A percentile compares a stretch with the other conserved stretches of the same genome.
phyloP scores from a whole-genome alignment of 768 basidiomycete genomes.

The Candolleomyces aberdarensis region DNA sequence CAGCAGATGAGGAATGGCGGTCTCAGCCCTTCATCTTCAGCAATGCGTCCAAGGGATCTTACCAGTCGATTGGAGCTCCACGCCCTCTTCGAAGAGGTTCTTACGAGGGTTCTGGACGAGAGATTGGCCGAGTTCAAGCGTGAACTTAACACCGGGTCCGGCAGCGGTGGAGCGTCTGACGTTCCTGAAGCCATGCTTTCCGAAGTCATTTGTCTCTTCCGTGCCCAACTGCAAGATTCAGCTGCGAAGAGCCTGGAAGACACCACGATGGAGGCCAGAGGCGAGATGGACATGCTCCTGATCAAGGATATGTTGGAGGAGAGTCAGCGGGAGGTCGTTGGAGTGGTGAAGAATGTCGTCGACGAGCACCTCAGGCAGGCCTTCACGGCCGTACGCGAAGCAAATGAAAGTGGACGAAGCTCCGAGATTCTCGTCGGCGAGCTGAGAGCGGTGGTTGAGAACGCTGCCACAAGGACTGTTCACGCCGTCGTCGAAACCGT shows the following conservation, averaged over 20 bases:
- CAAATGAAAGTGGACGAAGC: neutral
- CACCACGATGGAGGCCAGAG: constrained; percentile 66
- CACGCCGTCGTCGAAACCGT: constrained; percentile 61
- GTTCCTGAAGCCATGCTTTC: constrained; percentile 60
- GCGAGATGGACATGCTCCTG: constrained; percentile 76
- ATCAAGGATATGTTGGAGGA: constrained; percentile 69
- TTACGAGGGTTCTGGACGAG: constrained; percentile 66
- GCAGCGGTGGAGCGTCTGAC: constrained; percentile 29
- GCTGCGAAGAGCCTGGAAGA: constrained; percentile 56
- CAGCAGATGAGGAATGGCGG: neutral
- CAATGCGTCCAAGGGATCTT: constrained; percentile 40
- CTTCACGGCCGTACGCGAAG: neutral
- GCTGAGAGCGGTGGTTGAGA: constrained; percentile 54
- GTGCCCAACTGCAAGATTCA: constrained; percentile 63
- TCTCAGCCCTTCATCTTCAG: constrained; percentile 17
- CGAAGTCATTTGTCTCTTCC: constrained; percentile 67
- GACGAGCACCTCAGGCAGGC: neutral
- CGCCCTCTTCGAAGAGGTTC: constrained; percentile 50
- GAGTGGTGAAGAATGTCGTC: constrained; percentile 38
- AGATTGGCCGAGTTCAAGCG: constrained; percentile 54
- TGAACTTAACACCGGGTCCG: constrained; percentile 19
- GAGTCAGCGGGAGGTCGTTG: constrained; percentile 59
- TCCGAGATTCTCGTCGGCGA: constrained; percentile 34
- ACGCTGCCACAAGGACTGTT: constrained; percentile 53
- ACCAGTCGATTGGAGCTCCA: constrained; percentile 57